phyloP scores from a whole-genome alignment of 2,329 filamentous ascomycete species.

The Exophiala sideris region DNA sequence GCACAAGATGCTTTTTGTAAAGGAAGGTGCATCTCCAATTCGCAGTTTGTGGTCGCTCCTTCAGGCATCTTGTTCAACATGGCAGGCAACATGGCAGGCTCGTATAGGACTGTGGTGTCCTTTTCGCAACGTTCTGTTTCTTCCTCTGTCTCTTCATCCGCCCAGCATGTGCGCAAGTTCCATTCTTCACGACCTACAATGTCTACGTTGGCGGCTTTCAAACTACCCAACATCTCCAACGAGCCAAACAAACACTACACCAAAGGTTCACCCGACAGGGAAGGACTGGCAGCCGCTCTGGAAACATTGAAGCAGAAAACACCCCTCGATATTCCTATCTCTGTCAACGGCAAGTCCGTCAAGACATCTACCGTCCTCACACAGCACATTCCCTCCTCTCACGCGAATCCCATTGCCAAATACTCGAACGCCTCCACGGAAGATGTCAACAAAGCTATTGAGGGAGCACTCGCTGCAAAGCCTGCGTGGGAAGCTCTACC shows the following conservation, averaged over 20 bases:
- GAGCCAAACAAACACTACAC: conserved; percentile 95
- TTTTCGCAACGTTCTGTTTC: conserved; percentile 9
- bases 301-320: conserved; percentile 65
- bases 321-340: conserved; percentile 74
- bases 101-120: conserved; percentile 12
- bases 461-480: conserved; percentile 81
- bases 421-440: conserved; percentile 77
- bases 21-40: not conserved
- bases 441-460: conserved; percentile 76
- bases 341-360: conserved; percentile 78
- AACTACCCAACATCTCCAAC: conserved; percentile 80
- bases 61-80: conserved; percentile 2
- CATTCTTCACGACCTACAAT: conserved; percentile 24
- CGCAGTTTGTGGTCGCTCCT: too few species aligned
- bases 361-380: conserved; percentile 62
- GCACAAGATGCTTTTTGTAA: not conserved
- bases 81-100: conserved; percentile 19
- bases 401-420: conserved; percentile 70
- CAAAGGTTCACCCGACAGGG: conserved; percentile 76
- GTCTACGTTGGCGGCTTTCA: conserved; percentile 75
- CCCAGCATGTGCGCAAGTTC: conserved; percentile 13
- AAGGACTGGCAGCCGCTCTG: conserved; percentile 71
- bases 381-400: conserved; percentile 80
- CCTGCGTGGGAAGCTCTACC: conserved; percentile 79
- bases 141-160: conserved; percentile 4